Base-by-base conservation (phyloP, 805 yeast genomes). In the Torulaspora maleeae region DNA sequence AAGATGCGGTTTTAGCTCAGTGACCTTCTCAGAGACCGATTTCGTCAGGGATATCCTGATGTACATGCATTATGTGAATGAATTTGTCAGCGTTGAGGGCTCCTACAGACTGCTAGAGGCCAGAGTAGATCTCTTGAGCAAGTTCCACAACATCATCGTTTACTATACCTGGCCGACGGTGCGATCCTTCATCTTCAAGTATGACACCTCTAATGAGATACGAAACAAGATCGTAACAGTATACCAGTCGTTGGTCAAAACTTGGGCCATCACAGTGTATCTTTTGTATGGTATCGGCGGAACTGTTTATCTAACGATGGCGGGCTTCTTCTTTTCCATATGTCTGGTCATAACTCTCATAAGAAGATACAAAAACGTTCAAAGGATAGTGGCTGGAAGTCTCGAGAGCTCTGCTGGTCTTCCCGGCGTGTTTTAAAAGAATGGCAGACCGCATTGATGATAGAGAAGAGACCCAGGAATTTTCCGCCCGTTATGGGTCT, bases 141-240 rank as follows among this genome's bases (percentile, higher is more conserved):
- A 59, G 47, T 64, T 63, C 35, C 68, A 64, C 48, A 64, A 63
- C 40, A 54, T 63, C 4, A 42, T 63, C 4, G 54, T 61, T 3
- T 63, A 49, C 48, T 56, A 61, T 36, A 46, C 61, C 6, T 48
- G 54, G n/a, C 60, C 62, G 4, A 12, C 51, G 12, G 45, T 45
- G 25, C 38, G 41, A 22, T 44, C 38, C 28, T 38, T 27, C 13
- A 43, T 41, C 9, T 22, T 12, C 27, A 30, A 11, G 12, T 28
- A 38, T n/a, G 33, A 42, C 19, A 15, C 34, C 27, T 43, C 22
- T 27, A 41, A 27, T 16, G 39, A 33, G 39, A 41, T 35, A 19
- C 50, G 37, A 20, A 47, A 27, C 16, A 28, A 10, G 5, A 39
- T 25, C 13, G 28, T 47, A n/a, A 34, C 42, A 27, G 16, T 38